phyloP scores from a whole-genome alignment of 2,329 filamentous ascomycete genomes.

The Mariannaea sp. region DNA sequence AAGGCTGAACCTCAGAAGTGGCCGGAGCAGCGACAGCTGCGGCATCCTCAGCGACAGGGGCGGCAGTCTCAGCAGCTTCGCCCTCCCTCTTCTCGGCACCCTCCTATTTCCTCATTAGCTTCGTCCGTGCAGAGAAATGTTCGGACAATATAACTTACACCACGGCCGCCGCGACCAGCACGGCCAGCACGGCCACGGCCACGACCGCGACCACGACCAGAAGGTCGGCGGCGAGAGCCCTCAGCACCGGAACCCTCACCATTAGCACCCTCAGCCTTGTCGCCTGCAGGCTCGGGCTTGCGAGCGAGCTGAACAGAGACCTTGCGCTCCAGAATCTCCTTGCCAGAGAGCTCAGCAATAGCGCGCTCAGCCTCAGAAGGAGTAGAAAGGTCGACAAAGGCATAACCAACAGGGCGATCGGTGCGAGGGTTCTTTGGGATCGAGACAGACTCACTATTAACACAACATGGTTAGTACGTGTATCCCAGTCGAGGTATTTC shows the following conservation, averaged over 20 bases:
- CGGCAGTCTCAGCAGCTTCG: slow-evolving; percentile 42
- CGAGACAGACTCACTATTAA: slow-evolving; percentile 87
- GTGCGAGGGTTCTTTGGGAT: slow-evolving; percentile 99
- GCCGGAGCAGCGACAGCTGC: slow-evolving; percentile 50
- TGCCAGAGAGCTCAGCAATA: slow-evolving; percentile 92
- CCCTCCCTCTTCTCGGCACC: slow-evolving; percentile 53
- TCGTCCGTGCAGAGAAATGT: neutral
- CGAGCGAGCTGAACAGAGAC: slow-evolving; percentile 98
- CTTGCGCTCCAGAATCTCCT: slow-evolving; percentile 98
- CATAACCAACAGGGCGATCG: slow-evolving; percentile 96
- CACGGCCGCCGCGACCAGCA: slow-evolving; percentile 61
- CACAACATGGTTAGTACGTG: slow-evolving; percentile 36
- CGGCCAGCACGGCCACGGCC: slow-evolving; percentile 72
- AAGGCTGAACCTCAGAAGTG: slow-evolving; percentile 59
- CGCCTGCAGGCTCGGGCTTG: slow-evolving; percentile 86
- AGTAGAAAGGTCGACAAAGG: slow-evolving; percentile 97
- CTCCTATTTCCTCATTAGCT: slow-evolving; percentile 37
- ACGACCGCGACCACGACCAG: slow-evolving; percentile 70
- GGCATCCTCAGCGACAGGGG: slow-evolving; percentile 51
- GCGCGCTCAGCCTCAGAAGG: slow-evolving; percentile 93
- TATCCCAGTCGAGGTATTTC: neutral
- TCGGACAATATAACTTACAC: slow-evolving; percentile 37
- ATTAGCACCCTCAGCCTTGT: slow-evolving; percentile 75
- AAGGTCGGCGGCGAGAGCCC: slow-evolving; percentile 65
- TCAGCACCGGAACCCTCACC: slow-evolving; percentile 75